Conservation (phyloP, 495 filamentous ascomycete genomes). For the Aspergillus asperescens region DNA sequence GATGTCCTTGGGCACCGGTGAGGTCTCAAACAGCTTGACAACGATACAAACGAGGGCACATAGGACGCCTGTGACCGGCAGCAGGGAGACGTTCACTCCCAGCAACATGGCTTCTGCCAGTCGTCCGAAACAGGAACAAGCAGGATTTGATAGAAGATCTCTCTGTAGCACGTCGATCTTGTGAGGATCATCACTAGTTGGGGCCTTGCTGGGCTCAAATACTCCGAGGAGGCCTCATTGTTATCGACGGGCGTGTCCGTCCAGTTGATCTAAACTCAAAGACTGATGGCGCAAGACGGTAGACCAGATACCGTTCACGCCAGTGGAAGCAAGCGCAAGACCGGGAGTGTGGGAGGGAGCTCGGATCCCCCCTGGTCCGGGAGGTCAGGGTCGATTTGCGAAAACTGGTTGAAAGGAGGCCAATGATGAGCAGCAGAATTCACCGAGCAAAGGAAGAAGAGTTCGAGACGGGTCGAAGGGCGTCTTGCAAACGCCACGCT, state of each 20-base stretch:
- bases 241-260: too few relatives aligned
- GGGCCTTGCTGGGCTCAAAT: conserved; percentile 9
- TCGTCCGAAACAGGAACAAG: not conserved
- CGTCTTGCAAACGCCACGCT: not conserved
- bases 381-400: too few relatives aligned
- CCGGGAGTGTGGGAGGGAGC: too few relatives aligned
- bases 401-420: too few relatives aligned
- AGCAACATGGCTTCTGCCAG: conserved; percentile 7
- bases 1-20: conserved; percentile 10
- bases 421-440: not conserved
- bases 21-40: conserved; percentile 14
- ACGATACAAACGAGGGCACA: conserved; percentile 2
- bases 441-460: not conserved
- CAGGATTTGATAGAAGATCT: conserved; percentile 4
- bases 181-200: conserved; percentile 3
- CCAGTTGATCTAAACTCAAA: too few relatives aligned
- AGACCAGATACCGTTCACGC: not conserved
- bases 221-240: not conserved
- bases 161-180: conserved; percentile 2
- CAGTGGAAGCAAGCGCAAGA: too few relatives aligned
- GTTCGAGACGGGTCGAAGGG: not conserved
- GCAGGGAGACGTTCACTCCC: not conserved
- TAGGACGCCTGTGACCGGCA: not conserved
- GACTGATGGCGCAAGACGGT: too few relatives aligned
- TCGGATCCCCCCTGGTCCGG: too few relatives aligned